These are phyloP conservation scores for Rosa lucieae DNA, from an alignment of 306 rosid species.

Conservation along the genomic window DNA sequence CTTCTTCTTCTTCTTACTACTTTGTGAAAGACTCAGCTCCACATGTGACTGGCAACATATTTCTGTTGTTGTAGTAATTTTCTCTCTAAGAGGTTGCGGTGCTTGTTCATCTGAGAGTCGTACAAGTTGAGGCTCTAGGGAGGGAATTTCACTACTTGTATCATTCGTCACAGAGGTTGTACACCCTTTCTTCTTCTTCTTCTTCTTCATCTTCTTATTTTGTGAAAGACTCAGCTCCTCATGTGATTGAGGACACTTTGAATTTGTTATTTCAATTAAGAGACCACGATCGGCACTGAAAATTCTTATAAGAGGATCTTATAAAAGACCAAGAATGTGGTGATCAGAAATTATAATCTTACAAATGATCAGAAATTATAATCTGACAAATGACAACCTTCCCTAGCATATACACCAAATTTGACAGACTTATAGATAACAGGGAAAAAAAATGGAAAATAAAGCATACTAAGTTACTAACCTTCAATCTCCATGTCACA, in stretches of 20 bases:
- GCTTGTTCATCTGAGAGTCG: background rate
- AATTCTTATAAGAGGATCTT: no score
- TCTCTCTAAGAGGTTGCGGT: background rate
- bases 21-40: conserved; percentile 1
- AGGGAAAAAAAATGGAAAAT: no score
- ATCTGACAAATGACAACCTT: no score
- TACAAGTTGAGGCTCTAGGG: background rate
- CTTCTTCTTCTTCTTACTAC: background rate
- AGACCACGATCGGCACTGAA: no score
- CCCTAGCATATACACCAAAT: no score
- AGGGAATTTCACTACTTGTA: conserved; percentile 1
- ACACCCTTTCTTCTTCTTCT: background rate
- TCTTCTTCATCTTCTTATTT: background rate
- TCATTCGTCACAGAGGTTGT: background rate
- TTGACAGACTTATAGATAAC: no score
- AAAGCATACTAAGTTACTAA: no score
- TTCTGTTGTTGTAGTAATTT: background rate
- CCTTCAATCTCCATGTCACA: no score
- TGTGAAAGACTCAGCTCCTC: background rate
- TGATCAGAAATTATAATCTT: no score
- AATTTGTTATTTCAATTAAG: background rate
- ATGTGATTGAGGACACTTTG: background rate
- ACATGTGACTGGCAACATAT: background rate
- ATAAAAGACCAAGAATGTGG: no score
- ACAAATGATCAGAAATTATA: no score